phyloP scores from a whole-genome alignment of 2,329 filamentous ascomycete species.

The Fusarium liriodendri region DNA sequence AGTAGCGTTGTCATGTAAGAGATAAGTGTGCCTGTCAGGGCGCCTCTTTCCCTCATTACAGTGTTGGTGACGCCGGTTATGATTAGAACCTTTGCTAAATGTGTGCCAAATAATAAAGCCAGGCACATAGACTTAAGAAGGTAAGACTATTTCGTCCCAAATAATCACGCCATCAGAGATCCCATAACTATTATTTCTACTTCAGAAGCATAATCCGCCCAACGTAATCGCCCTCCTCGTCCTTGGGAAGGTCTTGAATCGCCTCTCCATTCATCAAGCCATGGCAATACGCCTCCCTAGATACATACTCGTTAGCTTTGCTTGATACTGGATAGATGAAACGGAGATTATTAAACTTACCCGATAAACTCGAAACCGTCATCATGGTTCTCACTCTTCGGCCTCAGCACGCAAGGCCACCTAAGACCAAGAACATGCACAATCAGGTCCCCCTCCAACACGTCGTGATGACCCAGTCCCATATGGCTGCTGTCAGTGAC shows the following conservation, averaged over 20 bases:
- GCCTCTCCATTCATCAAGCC: conserved; percentile 33
- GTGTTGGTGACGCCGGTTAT: background rate
- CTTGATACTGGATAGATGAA: too few species aligned
- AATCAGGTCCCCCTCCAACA: conserved; percentile 22
- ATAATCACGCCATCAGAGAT: background rate
- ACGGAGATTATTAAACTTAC: conserved; percentile 8
- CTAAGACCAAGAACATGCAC: conserved; percentile 20
- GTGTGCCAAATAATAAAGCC: background rate
- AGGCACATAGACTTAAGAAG: background rate
- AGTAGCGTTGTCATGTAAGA: background rate
- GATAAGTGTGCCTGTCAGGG: background rate
- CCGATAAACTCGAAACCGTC: conserved; percentile 34
- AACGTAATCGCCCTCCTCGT: background rate
- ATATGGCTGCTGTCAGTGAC: conserved; percentile 28
- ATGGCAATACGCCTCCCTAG: conserved; percentile 35
- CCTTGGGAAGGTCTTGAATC: background rate
- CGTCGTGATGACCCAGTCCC: conserved; percentile 31
- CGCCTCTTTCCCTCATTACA: background rate
- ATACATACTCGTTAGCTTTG: background rate
- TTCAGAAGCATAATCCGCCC: conserved; percentile 1
- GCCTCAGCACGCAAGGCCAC: conserved; percentile 26
- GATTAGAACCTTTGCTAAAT: background rate
- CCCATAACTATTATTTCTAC: background rate
- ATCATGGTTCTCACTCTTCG: background rate
- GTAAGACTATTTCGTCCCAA: background rate